A percentile compares a stretch with the other conserved stretches of the same genome.
phyloP scores from a whole-genome alignment of 2,329 filamentous ascomycete species.

The Neonectria punicea region DNA sequence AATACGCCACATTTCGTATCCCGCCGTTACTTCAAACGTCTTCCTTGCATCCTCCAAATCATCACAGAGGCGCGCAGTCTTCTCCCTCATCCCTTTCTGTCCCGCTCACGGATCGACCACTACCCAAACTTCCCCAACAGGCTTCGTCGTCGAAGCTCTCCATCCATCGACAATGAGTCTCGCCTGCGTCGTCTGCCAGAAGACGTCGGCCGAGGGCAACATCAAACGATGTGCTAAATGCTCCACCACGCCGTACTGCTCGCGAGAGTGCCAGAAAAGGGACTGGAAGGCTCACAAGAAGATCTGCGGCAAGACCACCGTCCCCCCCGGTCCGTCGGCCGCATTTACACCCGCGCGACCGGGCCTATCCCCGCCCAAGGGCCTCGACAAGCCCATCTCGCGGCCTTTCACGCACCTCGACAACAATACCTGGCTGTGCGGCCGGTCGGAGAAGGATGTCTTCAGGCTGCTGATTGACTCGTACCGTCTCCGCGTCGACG shows the following conservation, averaged over 20 bases:
- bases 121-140: not conserved
- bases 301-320: constrained; percentile 48
- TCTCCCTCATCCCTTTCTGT: not conserved
- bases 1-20: not conserved
- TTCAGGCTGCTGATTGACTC: constrained; percentile 59
- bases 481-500: constrained; percentile 59
- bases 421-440: constrained; percentile 55
- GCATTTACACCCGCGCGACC: not conserved
- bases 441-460: constrained; percentile 55
- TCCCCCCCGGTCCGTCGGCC: not conserved
- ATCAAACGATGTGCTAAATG: constrained; percentile 60
- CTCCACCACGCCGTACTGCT: constrained; percentile 60
- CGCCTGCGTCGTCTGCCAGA: constrained; percentile 45
- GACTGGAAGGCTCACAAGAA: constrained; percentile 63
- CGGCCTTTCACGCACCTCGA: constrained; percentile 55
- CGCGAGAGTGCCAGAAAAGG: constrained; percentile 60
- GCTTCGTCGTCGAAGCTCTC: not conserved
- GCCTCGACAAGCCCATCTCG: constrained; percentile 43
- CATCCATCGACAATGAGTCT: not conserved
- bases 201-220: constrained; percentile 39
- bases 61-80: not conserved
- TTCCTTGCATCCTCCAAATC: not conserved
- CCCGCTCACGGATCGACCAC: not conserved
- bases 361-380: constrained; percentile 38
- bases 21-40: not conserved